These are phyloP conservation scores for Mallotus repandus DNA, from an alignment of 441 rosid genomes.

Conservation along the genomic window DNA sequence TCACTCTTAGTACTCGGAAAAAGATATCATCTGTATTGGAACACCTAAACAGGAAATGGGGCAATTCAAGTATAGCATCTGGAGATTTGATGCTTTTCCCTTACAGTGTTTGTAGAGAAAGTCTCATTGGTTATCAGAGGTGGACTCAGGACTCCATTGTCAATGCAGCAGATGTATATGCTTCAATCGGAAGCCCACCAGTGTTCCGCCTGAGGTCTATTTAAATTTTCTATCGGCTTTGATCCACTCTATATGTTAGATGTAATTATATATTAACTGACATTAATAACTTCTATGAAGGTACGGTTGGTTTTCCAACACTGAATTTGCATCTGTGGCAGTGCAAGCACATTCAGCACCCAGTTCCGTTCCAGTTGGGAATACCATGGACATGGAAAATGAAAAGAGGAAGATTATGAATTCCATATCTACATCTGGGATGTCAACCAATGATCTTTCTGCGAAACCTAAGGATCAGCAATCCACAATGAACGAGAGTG, in stretches of 20 bases:
- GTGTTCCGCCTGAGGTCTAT: conserved; percentile 87
- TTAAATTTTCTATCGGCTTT: conserved; percentile 24
- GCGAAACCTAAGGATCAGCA: conserved; percentile 32
- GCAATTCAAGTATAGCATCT: conserved; percentile 70
- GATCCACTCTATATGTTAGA: conserved; percentile 16
- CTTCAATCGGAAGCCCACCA: conserved; percentile 66
- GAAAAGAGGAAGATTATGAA: conserved; percentile 34
- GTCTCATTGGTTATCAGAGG: conserved; percentile 49
- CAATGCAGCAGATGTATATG: conserved; percentile 55
- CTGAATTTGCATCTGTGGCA: conserved; percentile 38
- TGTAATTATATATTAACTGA: conserved; percentile 20
- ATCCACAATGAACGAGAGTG: conserved; percentile 32
- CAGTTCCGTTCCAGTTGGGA: conserved; percentile 38
- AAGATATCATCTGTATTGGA: conserved; percentile 94
- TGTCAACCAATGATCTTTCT: conserved; percentile 35
- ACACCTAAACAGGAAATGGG: conserved; percentile 97
- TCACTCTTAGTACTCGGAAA: conserved; percentile 87
- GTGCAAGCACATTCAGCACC: conserved; percentile 38
- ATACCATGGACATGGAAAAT: conserved; percentile 37
- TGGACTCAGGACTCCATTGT: conserved; percentile 77
- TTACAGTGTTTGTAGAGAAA: conserved; percentile 62
- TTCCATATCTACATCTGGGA: conserved; percentile 31
- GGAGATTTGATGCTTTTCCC: conserved; percentile 89
- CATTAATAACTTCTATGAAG: conserved; percentile 42
- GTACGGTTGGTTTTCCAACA: conserved; percentile 88